Conservation (phyloP, 2,329 filamentous ascomycete genomes). For the Colletotrichum liaoningense region DNA sequence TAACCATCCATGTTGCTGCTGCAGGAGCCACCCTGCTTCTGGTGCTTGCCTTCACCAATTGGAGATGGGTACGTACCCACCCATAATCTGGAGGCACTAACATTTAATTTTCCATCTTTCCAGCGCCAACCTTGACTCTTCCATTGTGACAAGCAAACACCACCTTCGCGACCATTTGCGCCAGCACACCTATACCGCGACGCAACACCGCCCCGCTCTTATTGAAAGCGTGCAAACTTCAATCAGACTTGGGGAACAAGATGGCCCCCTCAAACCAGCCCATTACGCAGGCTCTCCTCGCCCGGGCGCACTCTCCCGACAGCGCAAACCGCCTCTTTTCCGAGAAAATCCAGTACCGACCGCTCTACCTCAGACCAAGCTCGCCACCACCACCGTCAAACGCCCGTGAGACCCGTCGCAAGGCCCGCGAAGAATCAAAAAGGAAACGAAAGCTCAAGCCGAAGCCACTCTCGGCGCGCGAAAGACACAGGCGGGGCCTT, state of each 20-base stretch:
- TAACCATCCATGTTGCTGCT: conserved; percentile 14
- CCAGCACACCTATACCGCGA: neutral
- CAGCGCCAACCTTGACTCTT: neutral
- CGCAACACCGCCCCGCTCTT: neutral
- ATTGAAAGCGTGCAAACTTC: neutral
- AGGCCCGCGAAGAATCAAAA: conserved; percentile 57
- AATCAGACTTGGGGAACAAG: neutral
- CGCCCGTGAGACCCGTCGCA: conserved; percentile 67
- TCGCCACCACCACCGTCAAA: conserved; percentile 72
- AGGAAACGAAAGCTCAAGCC: conserved; percentile 62
- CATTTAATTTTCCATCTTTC: conserved; percentile 35
- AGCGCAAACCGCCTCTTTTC: conserved; percentile 78
- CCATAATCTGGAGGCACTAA: conserved; percentile 35
- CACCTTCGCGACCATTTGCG: neutral
- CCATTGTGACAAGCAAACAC: neutral
- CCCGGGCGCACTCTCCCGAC: conserved; percentile 82
- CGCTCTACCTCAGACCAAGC: conserved; percentile 81
- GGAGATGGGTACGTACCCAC: conserved; percentile 9
- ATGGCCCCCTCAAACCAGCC: conserved; percentile 51
- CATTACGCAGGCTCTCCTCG: conserved; percentile 74
- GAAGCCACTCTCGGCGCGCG: conserved; percentile 80
- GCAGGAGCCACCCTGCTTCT: conserved; percentile 9
- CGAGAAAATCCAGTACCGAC: conserved; percentile 85
- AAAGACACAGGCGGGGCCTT: conserved; percentile 79
- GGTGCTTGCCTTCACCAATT: neutral